Percentiles rank a stretch among this genome's conserved stretches.
These are phyloP conservation scores for Zygosaccharomyces bisporus DNA, from an alignment of 805 yeast genomes.

Conservation along the genomic window DNA sequence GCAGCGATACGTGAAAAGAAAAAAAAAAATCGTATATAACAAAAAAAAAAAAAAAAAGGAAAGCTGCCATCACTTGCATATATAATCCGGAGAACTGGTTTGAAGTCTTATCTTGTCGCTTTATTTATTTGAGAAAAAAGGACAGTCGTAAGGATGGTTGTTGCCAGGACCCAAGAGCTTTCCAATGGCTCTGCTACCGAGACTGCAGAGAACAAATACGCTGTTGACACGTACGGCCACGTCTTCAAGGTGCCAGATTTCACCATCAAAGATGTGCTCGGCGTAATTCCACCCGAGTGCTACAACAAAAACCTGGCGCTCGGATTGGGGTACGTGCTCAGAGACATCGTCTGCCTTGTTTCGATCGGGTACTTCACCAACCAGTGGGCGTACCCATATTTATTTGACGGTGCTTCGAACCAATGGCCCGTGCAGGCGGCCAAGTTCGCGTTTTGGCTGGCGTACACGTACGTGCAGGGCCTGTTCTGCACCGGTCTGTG, in stretches of 20 bases:
- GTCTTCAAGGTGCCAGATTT: constrained; percentile 70
- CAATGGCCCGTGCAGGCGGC: constrained; percentile 18
- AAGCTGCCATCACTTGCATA: neutral
- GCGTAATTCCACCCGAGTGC: constrained; percentile 70
- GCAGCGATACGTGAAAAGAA: neutral
- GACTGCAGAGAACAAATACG: constrained; percentile 31
- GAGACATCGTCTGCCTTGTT: constrained; percentile 55
- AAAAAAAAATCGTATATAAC: neutral
- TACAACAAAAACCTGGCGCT: constrained; percentile 56
- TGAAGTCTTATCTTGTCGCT: neutral
- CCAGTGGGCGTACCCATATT: constrained; percentile 16
- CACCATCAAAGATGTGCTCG: constrained; percentile 69
- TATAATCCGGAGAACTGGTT: neutral
- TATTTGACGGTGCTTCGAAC: constrained; percentile 8
- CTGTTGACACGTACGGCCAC: constrained; percentile 60
- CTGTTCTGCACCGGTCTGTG: constrained; percentile 73
- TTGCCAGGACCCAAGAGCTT: constrained; percentile 6
- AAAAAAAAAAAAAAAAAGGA: neutral
- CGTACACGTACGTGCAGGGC: constrained; percentile 53
- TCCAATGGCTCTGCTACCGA: constrained; percentile 15
- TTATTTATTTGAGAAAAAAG: neutral
- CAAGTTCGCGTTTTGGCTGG: constrained; percentile 58
- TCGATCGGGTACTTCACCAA: constrained; percentile 47
- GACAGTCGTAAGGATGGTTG: constrained; percentile 1
- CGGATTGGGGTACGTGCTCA: constrained; percentile 60